Conservation (phyloP, 176 grass and related monocot species). For the Aegilops longissima region DNA sequence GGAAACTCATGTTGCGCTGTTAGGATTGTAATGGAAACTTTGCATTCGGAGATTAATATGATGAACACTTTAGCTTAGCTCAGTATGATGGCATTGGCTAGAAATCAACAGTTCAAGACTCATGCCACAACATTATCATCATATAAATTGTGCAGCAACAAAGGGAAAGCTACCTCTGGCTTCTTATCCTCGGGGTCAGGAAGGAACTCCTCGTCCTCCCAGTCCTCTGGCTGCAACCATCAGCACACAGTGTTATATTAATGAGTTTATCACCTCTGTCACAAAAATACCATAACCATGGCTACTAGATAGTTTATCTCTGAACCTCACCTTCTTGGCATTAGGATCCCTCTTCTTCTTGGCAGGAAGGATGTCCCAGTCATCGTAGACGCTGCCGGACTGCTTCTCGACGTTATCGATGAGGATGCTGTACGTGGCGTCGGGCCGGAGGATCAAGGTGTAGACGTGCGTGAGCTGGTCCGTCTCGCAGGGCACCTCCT, state of each 20-base stretch:
- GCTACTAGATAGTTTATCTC: not conserved
- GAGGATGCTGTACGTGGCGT: conserved; percentile 64
- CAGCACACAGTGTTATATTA: not conserved
- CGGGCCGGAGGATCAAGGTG: conserved; percentile 54
- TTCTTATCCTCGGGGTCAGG: conserved; percentile 71
- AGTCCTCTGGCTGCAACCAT: conserved; percentile 63
- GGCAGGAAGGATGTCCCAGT: conserved; percentile 71
- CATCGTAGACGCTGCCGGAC: conserved; percentile 51
- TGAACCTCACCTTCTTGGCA: conserved; percentile 63
- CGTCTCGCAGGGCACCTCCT: conserved; percentile 62
- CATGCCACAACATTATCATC: not conserved
- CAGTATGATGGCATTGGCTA: not conserved
- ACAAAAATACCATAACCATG: not conserved
- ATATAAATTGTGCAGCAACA: not conserved
- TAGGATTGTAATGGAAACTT: not conserved
- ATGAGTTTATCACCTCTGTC: not conserved
- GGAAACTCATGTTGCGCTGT: not conserved
- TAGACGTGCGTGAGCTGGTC: conserved; percentile 71
- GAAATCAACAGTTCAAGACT: not conserved
- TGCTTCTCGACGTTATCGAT: conserved; percentile 66
- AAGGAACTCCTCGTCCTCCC: conserved; percentile 66
- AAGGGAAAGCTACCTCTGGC: conserved; percentile 48
- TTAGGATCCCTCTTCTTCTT: conserved; percentile 69
- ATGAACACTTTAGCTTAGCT: not conserved
- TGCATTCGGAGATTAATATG: not conserved